phyloP scores from a whole-genome alignment of 352 stramenopile species.

The Globisporangium radiosum region DNA sequence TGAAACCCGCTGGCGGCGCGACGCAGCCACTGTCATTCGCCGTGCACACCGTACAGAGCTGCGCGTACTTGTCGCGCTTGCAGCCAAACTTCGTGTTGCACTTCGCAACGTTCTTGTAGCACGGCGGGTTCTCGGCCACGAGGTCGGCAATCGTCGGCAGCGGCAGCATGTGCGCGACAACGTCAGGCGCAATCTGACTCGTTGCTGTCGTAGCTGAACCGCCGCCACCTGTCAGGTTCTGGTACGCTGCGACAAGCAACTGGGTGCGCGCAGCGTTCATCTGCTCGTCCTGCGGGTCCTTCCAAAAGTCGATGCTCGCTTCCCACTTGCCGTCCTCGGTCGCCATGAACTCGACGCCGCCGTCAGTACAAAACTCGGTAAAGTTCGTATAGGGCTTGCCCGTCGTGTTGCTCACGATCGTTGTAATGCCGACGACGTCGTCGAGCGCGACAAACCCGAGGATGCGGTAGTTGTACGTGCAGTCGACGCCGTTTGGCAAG shows the following conservation, averaged over 20 bases:
- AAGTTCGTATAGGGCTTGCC: slow-evolving; percentile 50
- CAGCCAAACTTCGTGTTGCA: slow-evolving; percentile 50
- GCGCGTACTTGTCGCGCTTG: slow-evolving; percentile 51
- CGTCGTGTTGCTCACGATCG: slow-evolving; percentile 47
- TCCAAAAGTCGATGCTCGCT: slow-evolving; percentile 59
- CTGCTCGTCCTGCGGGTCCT: slow-evolving; percentile 51
- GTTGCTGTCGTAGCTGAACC: slow-evolving; percentile 10
- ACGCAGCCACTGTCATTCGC: slow-evolving; percentile 35
- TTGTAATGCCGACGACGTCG: slow-evolving; percentile 71
- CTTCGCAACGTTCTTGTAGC: slow-evolving; percentile 57
- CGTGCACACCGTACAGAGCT: slow-evolving; percentile 58
- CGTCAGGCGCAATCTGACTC: slow-evolving; percentile 23
- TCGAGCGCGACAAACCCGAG: slow-evolving; percentile 62
- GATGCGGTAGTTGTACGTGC: slow-evolving; percentile 60
- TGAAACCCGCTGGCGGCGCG: slow-evolving; percentile 33
- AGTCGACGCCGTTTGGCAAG: slow-evolving; percentile 50
- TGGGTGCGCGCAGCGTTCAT: slow-evolving; percentile 39
- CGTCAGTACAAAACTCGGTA: slow-evolving; percentile 51
- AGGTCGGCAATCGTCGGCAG: slow-evolving; percentile 47
- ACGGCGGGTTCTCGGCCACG: slow-evolving; percentile 45
- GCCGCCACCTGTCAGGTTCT: slow-evolving; percentile 36
- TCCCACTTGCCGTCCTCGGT: slow-evolving; percentile 36
- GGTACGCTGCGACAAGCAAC: slow-evolving; percentile 50
- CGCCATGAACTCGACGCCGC: slow-evolving; percentile 51
- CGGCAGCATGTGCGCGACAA: slow-evolving; percentile 39